A percentile compares a stretch with the other conserved stretches of the same genome.
These are phyloP conservation scores for Amanita muscaria DNA, from an alignment of 768 basidiomycete genomes.

Conservation along the genomic window DNA sequence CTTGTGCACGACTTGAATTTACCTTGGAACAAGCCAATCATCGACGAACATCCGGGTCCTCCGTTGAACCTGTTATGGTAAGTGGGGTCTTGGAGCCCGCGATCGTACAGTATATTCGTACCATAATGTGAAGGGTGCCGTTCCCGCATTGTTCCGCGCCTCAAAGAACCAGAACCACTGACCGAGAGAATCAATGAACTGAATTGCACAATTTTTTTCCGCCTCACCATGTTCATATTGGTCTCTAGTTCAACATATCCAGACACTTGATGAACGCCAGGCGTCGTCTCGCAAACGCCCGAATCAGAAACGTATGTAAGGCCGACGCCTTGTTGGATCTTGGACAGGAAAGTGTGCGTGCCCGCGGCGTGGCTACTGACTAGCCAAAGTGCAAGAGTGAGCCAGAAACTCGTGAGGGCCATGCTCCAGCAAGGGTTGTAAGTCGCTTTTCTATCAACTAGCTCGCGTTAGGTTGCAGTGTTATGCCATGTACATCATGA, in stretches of 20 bases:
- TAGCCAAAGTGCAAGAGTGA: not conserved
- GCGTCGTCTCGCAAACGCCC: constrained; percentile 58
- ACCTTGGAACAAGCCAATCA: constrained; percentile 54
- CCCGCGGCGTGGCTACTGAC: not conserved
- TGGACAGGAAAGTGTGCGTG: constrained; percentile 15
- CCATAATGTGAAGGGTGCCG: constrained; percentile 62
- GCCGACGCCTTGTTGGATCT: constrained; percentile 17
- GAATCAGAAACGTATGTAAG: constrained; percentile 50
- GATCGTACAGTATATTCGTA: too few relatives aligned
- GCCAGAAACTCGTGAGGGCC: too few relatives aligned
- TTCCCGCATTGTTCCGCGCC: constrained; percentile 47
- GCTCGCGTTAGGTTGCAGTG: too few relatives aligned
- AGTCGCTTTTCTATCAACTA: too few relatives aligned
- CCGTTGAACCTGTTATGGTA: constrained; percentile 57
- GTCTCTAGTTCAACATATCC: constrained; percentile 52
- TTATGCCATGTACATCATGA: too few relatives aligned
- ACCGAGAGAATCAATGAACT: too few relatives aligned
- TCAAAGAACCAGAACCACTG: constrained; percentile 77
- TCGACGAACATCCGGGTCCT: constrained; percentile 53
- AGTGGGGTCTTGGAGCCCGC: too few relatives aligned
- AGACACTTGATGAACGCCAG: constrained; percentile 48
- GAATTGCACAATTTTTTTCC: too few relatives aligned
- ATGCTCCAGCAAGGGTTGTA: too few relatives aligned
- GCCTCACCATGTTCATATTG: constrained; percentile 50
- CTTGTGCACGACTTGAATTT: not conserved